Evolutionary conservation across 768 basidiomycete species (phyloP).

Genomic region (Neoboletus magnificus): DNA sequence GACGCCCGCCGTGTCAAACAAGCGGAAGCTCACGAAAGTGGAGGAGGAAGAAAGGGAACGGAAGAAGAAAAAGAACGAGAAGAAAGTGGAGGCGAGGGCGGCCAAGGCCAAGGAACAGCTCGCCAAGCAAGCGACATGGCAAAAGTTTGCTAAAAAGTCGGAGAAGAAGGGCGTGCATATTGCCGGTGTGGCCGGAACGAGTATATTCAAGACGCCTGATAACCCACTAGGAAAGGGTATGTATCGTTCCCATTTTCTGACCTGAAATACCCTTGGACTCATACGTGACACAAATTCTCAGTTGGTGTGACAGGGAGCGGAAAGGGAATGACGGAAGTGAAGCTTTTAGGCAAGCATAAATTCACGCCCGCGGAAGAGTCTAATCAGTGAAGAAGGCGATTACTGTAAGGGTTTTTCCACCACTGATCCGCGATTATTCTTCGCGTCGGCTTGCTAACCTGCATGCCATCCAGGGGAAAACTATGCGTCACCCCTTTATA

Average conservation of each 20-base stretch:
- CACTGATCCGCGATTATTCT: background rate
- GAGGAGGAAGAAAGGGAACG: slow-evolving; percentile 86
- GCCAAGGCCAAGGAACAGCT: slow-evolving; percentile 87
- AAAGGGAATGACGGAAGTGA: slow-evolving; percentile 81
- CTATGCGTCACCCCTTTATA: slow-evolving; percentile 16
- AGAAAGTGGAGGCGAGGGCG: slow-evolving; percentile 80
- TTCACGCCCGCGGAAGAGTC: slow-evolving; percentile 54
- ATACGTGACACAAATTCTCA: slow-evolving; percentile 30
- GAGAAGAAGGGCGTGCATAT: slow-evolving; percentile 92
- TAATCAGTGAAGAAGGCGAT: slow-evolving; percentile 20
- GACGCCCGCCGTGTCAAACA: slow-evolving; percentile 43
- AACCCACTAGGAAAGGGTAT: slow-evolving; percentile 83
- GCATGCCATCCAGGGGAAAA: slow-evolving; percentile 7
- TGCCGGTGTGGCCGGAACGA: slow-evolving; percentile 83
- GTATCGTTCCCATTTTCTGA: slow-evolving; percentile 28
- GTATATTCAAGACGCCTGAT: slow-evolving; percentile 93
- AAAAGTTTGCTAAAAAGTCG: slow-evolving; percentile 92
- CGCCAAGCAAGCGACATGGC: slow-evolving; percentile 83
- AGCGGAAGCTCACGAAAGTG: slow-evolving; percentile 74
- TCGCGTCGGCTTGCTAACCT: slow-evolving; percentile 9
- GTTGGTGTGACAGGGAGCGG: slow-evolving; percentile 92
- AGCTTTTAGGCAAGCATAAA: slow-evolving; percentile 70
- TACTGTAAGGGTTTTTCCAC: slow-evolving; percentile 5
- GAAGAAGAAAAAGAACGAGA: slow-evolving; percentile 96
- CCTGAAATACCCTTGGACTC: slow-evolving; percentile 4